Evolutionary conservation across 2,329 filamentous ascomycete species (phyloP).

Genomic region (Beauveria brongniartii): DNA sequence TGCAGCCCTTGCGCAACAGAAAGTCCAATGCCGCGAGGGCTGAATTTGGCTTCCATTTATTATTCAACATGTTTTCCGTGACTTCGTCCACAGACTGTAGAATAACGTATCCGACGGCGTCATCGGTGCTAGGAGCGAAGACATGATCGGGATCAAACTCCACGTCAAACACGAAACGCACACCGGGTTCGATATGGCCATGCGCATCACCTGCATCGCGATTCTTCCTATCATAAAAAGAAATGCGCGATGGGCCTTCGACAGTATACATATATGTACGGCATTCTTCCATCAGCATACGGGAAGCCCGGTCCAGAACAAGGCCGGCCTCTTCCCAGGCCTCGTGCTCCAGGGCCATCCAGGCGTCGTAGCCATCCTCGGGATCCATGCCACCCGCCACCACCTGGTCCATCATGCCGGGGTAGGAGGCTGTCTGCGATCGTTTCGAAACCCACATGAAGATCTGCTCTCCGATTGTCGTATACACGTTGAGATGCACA

Average conservation of each 20-base stretch:
- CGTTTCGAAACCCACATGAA: conserved; percentile 25
- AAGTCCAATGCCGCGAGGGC: conserved; percentile 33
- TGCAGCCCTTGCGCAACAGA: conserved; percentile 22
- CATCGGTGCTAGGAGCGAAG: conserved; percentile 19
- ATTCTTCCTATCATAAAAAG: conserved; percentile 29
- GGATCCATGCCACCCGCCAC: conserved; percentile 28
- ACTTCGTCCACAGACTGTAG: conserved; percentile 23
- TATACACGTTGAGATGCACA: conserved; percentile 30
- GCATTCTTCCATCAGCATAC: conserved; percentile 13
- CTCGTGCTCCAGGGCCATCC: conserved; percentile 24
- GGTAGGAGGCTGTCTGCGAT: conserved; percentile 22
- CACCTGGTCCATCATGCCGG: conserved; percentile 29
- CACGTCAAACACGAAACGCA: conserved; percentile 30
- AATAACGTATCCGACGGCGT: conserved; percentile 22
- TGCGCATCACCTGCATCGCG: conserved; percentile 21
- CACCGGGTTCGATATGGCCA: conserved; percentile 29
- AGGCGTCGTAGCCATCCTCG: conserved; percentile 20
- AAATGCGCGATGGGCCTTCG: conserved; percentile 19
- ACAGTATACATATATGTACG: conserved; percentile 18
- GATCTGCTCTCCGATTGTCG: neutral
- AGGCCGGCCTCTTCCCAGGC: conserved; percentile 27
- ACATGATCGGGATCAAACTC: conserved; percentile 19
- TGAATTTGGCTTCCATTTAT: conserved; percentile 31
- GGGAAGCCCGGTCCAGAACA: neutral
- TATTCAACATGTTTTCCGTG: conserved; percentile 18